Evolutionary conservation across 2,329 filamentous ascomycete species (phyloP).

Genomic region (Metarhizium humberi): DNA sequence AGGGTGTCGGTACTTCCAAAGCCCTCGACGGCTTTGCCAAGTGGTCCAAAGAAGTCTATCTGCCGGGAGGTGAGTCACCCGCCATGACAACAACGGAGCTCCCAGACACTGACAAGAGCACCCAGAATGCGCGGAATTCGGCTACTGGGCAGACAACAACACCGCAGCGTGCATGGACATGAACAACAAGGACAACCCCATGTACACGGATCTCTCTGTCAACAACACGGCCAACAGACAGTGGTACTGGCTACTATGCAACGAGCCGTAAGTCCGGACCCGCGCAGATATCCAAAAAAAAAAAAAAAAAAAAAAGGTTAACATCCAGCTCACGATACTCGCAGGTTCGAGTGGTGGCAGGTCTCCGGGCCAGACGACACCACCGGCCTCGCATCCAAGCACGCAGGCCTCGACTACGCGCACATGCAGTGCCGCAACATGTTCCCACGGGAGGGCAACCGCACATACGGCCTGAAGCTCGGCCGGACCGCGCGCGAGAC

Average conservation of each 20-base stretch:
- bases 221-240: constrained; percentile 38
- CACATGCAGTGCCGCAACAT: constrained; percentile 37
- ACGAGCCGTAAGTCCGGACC: constrained; percentile 37
- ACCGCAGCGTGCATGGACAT: constrained; percentile 11
- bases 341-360: constrained; percentile 12
- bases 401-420: constrained; percentile 40
- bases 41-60: constrained; percentile 36
- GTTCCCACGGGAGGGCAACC: constrained; percentile 32
- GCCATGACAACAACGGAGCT: not conserved
- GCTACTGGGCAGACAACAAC: constrained; percentile 30
- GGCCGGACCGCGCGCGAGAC: too few species aligned
- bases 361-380: constrained; percentile 10
- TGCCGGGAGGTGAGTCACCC: constrained; percentile 23
- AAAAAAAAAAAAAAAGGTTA: not conserved
- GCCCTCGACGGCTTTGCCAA: constrained; percentile 45
- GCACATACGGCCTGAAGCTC: too few species aligned
- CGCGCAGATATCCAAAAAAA: not conserved
- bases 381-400: constrained; percentile 39
- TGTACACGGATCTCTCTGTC: constrained; percentile 40
- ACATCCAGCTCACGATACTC: not conserved
- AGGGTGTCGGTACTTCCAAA: constrained; percentile 41
- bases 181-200: constrained; percentile 21
- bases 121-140: constrained; percentile 35
- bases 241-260: constrained; percentile 54
- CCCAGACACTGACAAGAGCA: not conserved